These are phyloP conservation scores for Sarocladium oryzae DNA, from an alignment of 2,329 filamentous ascomycete genomes.

Conservation along the genomic window DNA sequence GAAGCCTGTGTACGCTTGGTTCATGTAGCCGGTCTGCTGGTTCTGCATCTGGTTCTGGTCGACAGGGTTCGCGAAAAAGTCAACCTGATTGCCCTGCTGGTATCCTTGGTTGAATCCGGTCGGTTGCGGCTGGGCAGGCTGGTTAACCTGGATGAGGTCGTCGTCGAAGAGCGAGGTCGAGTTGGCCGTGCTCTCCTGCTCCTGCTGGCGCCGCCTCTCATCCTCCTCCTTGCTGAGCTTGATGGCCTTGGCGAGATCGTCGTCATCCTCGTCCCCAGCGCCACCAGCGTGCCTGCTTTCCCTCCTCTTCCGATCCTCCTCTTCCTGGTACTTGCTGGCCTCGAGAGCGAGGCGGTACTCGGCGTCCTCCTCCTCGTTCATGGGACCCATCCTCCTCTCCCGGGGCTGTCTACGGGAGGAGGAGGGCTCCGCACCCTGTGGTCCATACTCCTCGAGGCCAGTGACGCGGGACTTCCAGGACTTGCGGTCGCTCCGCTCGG, in stretches of 20 bases:
- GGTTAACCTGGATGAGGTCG: conserved; percentile 49
- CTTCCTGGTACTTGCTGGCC: conserved; percentile 90
- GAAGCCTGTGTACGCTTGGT: conserved; percentile 49
- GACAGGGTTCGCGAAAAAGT: conserved; percentile 95
- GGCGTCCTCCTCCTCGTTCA: conserved; percentile 74
- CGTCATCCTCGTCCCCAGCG: conserved; percentile 58
- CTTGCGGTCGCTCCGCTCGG: conserved; percentile 84
- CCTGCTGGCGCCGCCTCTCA: conserved; percentile 74
- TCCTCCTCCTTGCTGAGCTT: conserved; percentile 93
- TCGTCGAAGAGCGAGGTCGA: conserved; percentile 86
- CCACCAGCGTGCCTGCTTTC: conserved; percentile 33
- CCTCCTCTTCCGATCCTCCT: conserved; percentile 76
- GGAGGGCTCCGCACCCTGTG: conserved; percentile 35
- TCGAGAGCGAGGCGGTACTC: conserved; percentile 89
- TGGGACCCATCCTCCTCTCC: conserved; percentile 36
- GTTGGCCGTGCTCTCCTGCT: conserved; percentile 75
- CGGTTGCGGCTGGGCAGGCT: conserved; percentile 50
- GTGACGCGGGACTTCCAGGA: conserved; percentile 96
- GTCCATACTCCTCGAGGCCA: conserved; percentile 76
- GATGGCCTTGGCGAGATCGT: conserved; percentile 90
- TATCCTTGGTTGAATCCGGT: conserved; percentile 97
- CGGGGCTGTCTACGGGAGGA: conserved; percentile 35
- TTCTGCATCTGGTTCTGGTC: conserved; percentile 64
- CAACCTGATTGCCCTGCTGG: conserved; percentile 91
- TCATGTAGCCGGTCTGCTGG: conserved; percentile 70